Evolutionary conservation across 495 filamentous ascomycete species (phyloP).

Genomic region (Penicillium cataractarum): DNA sequence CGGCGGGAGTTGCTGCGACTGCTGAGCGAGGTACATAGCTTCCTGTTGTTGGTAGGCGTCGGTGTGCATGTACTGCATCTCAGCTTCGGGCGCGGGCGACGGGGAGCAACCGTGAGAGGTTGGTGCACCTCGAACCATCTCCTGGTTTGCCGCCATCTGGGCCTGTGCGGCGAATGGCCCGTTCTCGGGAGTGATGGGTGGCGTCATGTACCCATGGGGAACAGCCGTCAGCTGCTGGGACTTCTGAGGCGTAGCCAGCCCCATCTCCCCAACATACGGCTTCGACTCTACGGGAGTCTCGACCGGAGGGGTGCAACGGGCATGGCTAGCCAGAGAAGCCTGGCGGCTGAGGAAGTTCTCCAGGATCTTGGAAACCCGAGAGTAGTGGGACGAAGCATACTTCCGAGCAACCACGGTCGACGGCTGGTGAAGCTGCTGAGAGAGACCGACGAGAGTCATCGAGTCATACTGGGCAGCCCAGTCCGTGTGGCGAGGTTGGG

Average conservation of each 20-base stretch:
- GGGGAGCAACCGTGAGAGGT: conserved; percentile 39
- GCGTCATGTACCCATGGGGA: conserved; percentile 85
- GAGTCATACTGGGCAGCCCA: conserved; percentile 85
- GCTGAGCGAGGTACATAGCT: conserved; percentile 35
- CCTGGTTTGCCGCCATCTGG: conserved; percentile 29
- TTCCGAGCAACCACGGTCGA: conserved; percentile 86
- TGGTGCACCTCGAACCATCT: conserved; percentile 30
- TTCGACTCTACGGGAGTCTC: conserved; percentile 63
- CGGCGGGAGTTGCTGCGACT: conserved; percentile 34
- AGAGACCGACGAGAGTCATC: conserved; percentile 75
- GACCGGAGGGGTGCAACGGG: conserved; percentile 72
- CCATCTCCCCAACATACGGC: conserved; percentile 52
- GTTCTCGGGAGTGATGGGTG: conserved; percentile 93
- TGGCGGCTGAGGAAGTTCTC: conserved; percentile 87
- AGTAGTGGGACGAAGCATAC: conserved; percentile 80
- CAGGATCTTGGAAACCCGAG: conserved; percentile 77
- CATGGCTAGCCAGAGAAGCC: conserved; percentile 69
- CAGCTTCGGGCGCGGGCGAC: conserved; percentile 43
- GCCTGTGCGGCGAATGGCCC: conserved; percentile 54
- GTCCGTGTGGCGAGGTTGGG: conserved; percentile 71
- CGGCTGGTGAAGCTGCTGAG: conserved; percentile 83
- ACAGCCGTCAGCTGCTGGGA: conserved; percentile 62
- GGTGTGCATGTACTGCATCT: conserved; percentile 43
- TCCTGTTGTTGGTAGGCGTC: conserved; percentile 46
- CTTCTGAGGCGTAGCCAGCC: conserved; percentile 85